A percentile compares a stretch with the other conserved stretches of the same genome.
Conservation (phyloP, 73 alveolate species). For the Paramecium octaurelia region DNA sequence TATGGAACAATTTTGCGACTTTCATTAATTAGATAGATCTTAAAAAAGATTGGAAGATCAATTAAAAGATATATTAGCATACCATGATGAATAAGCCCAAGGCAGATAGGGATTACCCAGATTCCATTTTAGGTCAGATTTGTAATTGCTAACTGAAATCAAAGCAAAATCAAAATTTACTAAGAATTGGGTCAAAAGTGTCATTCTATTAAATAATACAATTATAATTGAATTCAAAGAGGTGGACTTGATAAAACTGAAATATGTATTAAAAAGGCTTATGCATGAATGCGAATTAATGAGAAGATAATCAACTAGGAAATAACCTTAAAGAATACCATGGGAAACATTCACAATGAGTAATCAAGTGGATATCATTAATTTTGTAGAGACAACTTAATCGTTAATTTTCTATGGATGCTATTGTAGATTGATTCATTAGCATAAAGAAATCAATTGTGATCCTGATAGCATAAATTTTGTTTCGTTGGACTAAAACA, state of each 20-base stretch:
- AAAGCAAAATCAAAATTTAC: neutral
- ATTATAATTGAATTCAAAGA: neutral
- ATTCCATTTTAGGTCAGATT: neutral
- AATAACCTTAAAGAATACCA: neutral
- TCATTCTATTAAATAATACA: neutral
- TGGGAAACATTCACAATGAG: neutral
- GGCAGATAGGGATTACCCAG: neutral
- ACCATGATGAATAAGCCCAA: neutral
- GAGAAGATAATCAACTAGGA: neutral
- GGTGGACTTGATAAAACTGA: neutral
- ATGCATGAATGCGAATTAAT: conserved; percentile 20
- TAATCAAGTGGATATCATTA: neutral
- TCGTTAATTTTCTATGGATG: neutral
- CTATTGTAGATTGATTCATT: neutral
- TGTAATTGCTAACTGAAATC: neutral
- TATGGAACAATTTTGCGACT: neutral
- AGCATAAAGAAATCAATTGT: neutral
- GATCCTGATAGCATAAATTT: conserved; percentile 18
- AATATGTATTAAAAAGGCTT: neutral
- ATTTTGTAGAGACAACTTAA: neutral
- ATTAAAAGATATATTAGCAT: neutral
- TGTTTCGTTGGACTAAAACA: neutral
- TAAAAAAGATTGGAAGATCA: neutral
- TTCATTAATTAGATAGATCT: neutral
- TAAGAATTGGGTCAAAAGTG: neutral